phyloP scores from a whole-genome alignment of 2,329 filamentous ascomycete species.

The Claviceps lovelessii region DNA sequence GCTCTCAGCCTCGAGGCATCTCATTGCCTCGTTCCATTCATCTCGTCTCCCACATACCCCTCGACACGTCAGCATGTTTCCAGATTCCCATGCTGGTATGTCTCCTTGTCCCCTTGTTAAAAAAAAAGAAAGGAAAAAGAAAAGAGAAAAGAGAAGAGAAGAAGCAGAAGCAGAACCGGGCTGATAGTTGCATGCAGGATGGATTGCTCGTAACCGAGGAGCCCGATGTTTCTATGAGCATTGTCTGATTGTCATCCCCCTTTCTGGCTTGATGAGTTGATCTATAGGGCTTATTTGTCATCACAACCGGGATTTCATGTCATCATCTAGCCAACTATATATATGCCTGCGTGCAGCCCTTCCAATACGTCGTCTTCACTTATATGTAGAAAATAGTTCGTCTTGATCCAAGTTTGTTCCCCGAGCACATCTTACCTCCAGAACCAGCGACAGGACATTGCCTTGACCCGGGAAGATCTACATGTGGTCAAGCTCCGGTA shows the following conservation, averaged over 20 bases:
- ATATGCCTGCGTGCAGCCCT: neutral
- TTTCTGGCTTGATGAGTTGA: neutral
- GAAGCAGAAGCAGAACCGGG: neutral
- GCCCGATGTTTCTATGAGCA: neutral
- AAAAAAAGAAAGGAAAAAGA: too few relatives aligned
- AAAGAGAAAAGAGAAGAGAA: too few relatives aligned
- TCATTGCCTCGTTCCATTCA: neutral
- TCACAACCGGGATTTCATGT: neutral
- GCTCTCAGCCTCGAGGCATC: neutral
- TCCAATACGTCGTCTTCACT: neutral
- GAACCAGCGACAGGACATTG: neutral
- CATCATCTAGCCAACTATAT: neutral
- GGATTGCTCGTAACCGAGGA: neutral
- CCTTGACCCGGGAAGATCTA: neutral
- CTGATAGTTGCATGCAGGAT: neutral
- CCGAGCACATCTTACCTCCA: too few relatives aligned
- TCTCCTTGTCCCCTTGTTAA: neutral
- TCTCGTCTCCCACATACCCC: neutral
- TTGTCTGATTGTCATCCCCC: neutral
- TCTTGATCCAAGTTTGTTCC: neutral
- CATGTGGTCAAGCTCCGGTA: neutral
- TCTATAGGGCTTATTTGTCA: neutral
- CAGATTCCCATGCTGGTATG: neutral
- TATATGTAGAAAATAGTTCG: neutral
- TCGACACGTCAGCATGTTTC: neutral